These are phyloP conservation scores for Tetragonia tetragonoides DNA, from an alignment of 148 eudicot genomes.

Conservation along the genomic window DNA sequence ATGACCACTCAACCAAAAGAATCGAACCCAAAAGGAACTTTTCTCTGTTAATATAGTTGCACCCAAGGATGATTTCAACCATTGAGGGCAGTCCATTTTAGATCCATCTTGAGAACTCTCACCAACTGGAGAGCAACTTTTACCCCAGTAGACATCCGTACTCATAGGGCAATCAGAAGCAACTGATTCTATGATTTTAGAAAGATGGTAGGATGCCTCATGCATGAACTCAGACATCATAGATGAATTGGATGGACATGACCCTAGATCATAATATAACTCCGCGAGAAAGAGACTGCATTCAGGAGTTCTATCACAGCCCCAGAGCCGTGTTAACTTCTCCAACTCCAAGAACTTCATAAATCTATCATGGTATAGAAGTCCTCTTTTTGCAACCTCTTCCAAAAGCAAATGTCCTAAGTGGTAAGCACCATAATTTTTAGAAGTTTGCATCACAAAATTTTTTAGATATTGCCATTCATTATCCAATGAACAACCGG, in stretches of 20 bases:
- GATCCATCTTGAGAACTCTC: constrained; percentile 30
- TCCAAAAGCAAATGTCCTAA: constrained; percentile 78
- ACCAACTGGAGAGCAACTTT: constrained; percentile 19
- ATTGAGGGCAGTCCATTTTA: constrained; percentile 25
- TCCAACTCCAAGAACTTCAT: constrained; percentile 72
- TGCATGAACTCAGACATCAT: constrained; percentile 48
- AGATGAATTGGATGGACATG: constrained; percentile 51
- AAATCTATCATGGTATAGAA: constrained; percentile 53
- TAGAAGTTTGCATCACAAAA: constrained; percentile 53
- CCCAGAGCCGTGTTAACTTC: constrained; percentile 77
- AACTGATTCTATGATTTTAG: constrained; percentile 77
- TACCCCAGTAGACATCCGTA: constrained; percentile 28
- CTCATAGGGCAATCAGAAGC: constrained; percentile 56
- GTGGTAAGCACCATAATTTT: constrained; percentile 77
- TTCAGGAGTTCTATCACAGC: constrained; percentile 64
- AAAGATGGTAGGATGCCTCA: constrained; percentile 75
- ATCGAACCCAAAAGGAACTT: constrained; percentile 79
- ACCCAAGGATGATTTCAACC: constrained; percentile 29
- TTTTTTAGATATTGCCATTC: constrained; percentile 52
- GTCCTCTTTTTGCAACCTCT: constrained; percentile 58
- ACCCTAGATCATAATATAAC: constrained; percentile 76
- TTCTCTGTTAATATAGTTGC: constrained; percentile 45
- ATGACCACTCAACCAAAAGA: constrained; percentile 82
- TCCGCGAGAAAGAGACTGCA: constrained; percentile 93
- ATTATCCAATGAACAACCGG: constrained; percentile 31